Percentiles rank a stretch among this genome's conserved stretches.
These are phyloP conservation scores for Kwoniella shandongensis DNA, from an alignment of 768 basidiomycete genomes.

Conservation along the genomic window DNA sequence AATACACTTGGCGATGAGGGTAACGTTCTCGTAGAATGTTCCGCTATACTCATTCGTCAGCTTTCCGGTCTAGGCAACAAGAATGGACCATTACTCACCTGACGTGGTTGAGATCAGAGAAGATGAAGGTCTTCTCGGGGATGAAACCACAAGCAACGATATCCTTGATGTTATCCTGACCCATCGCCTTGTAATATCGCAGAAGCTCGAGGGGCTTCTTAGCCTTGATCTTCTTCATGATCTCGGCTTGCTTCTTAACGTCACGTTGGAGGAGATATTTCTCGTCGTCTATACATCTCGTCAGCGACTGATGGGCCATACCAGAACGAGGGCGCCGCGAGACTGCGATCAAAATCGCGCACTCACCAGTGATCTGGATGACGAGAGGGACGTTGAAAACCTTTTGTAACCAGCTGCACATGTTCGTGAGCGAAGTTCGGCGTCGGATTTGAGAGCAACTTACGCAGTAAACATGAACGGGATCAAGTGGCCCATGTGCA, in stretches of 20 bases:
- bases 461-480: conserved; percentile 97
- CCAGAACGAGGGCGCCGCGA: not conserved
- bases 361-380: conserved; percentile 84
- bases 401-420: conserved; percentile 85
- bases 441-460: conserved; percentile 43
- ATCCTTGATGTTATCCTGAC: conserved; percentile 83
- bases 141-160: conserved; percentile 97
- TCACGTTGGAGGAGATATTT: conserved; percentile 97
- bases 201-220: conserved; percentile 60
- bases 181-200: conserved; percentile 73
- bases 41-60: conserved; percentile 58
- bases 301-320: not conserved
- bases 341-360: too few species aligned
- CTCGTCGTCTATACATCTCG: conserved; percentile 69
- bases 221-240: conserved; percentile 43
- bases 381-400: conserved; percentile 93
- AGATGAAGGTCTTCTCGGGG: conserved; percentile 90
- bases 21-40: conserved; percentile 89
- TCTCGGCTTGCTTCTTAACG: conserved; percentile 46
- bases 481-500: conserved; percentile 97
- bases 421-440: not conserved
- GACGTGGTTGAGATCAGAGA: conserved; percentile 85
- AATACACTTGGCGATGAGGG: conserved; percentile 87
- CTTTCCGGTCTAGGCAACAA: not conserved
- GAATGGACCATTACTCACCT: conserved; percentile 53